Base-by-base conservation (phyloP, 352 stramenopile species). In the Phytophthora multivora region DNA sequence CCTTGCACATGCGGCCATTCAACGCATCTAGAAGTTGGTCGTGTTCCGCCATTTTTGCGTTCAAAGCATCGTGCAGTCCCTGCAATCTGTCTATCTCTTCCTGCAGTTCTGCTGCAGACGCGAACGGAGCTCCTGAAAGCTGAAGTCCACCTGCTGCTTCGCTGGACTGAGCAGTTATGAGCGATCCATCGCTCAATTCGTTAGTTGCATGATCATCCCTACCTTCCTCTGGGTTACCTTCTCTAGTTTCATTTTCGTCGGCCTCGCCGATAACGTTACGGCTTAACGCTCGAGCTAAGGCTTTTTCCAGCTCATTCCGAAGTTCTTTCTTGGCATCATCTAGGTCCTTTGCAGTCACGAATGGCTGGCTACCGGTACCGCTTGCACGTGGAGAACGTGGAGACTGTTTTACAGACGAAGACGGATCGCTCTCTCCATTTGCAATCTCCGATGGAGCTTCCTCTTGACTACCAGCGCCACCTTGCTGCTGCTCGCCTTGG, bases 281-380 rank as follows among this genome's bases (percentile, higher is more conserved):
- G 3, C 73, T 69, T 36, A 89, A 79, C 2, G 72, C 73, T 5
- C 66, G 75, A 1, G 72, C 73, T 6, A 91, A 60, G 7, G 71
- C 76, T 39, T 62, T 63, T 49, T 77, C 71, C 19, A 89, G 28
- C 31, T 89, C 68, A 4, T 75, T 75, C 5, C 68, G 75, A 7
- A 91, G 50, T 11, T 79, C 68, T 25, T 69, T 57, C 56, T 83
- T 86, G 8, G 75, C 69, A 8, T 76, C 69, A 18, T 53, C 57
- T 10, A 91, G 53, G 6, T 91, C 81, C 6, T 80, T 73, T 1
- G 67, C 42, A 9, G 75, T 89, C 31, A 73, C 77, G 28, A 84
- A 81, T 15, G 49, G 33, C 11, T 63, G 53, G 30, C 47, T 30
- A 9, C 31, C 52, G 30, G 43, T 36, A 18, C 41, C 67, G 16